phyloP scores from a whole-genome alignment of 176 grass and related monocot species.

The Rhynchospora tenuis region DNA sequence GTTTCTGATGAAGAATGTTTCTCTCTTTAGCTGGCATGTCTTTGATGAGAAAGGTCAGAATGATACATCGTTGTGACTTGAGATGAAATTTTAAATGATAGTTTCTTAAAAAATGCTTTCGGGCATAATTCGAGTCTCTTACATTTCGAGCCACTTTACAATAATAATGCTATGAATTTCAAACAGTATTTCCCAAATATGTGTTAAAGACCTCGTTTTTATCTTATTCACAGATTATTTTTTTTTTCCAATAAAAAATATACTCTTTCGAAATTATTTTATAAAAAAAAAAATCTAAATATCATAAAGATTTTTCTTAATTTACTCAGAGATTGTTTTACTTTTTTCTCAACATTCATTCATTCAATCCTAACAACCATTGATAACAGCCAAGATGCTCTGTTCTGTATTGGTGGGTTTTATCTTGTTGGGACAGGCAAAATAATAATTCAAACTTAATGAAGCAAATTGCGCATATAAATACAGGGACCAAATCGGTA shows the following conservation, averaged over 20 bases:
- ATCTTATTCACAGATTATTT: not conserved
- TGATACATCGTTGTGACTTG: not conserved
- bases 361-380: not conserved
- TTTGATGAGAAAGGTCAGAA: not conserved
- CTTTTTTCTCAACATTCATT: not conserved
- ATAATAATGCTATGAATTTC: too few species aligned
- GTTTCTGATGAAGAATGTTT: not conserved
- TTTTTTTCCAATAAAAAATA: not conserved
- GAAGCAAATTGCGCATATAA: constrained; percentile 9
- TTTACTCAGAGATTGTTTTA: not conserved
- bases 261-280: not conserved
- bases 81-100: not conserved
- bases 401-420: not conserved
- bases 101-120: not conserved
- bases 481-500: not conserved
- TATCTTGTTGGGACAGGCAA: not conserved
- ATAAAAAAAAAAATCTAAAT: not conserved
- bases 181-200: too few species aligned
- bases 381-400: not conserved
- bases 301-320: not conserved
- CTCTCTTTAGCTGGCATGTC: not conserved
- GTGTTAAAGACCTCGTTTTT: too few species aligned
- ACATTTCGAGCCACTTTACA: not conserved
- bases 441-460: not conserved
- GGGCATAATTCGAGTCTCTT: not conserved